A percentile compares a stretch with the other conserved stretches of the same genome.
phyloP scores from a whole-genome alignment of 257 asterid species.

The Linaria vulgaris region DNA sequence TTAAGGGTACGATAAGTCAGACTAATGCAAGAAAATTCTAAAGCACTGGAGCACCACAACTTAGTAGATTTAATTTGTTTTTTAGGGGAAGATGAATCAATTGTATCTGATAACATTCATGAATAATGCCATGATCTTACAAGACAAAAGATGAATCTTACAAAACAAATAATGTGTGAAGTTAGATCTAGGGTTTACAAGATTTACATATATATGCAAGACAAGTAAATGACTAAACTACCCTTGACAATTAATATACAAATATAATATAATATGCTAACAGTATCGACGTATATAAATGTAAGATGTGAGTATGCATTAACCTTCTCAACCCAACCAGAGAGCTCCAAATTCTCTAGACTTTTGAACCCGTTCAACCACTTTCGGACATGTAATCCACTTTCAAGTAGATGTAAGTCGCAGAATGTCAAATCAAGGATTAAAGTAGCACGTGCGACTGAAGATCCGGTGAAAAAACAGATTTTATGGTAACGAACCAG shows the following conservation, averaged over 20 bases:
- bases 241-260: no score
- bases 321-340: neutral
- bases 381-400: neutral
- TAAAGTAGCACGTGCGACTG: neutral
- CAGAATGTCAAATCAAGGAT: neutral
- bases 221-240: no score
- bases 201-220: no score
- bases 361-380: neutral
- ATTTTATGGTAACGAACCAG: neutral
- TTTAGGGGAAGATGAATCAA: neutral
- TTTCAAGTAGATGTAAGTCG: neutral
- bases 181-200: no score
- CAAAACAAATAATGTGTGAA: no score
- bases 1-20: no score
- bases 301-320: neutral
- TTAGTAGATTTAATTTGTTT: neutral
- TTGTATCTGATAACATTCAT: no score
- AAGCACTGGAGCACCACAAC: no score
- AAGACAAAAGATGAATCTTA: no score
- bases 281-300: neutral
- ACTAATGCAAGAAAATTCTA: no score
- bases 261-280: no score
- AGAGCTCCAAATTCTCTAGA: neutral
- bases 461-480: neutral
- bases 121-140: no score